phyloP scores from a whole-genome alignment of 2,329 filamentous ascomycete genomes.

The Xylaria hypoxylon region DNA sequence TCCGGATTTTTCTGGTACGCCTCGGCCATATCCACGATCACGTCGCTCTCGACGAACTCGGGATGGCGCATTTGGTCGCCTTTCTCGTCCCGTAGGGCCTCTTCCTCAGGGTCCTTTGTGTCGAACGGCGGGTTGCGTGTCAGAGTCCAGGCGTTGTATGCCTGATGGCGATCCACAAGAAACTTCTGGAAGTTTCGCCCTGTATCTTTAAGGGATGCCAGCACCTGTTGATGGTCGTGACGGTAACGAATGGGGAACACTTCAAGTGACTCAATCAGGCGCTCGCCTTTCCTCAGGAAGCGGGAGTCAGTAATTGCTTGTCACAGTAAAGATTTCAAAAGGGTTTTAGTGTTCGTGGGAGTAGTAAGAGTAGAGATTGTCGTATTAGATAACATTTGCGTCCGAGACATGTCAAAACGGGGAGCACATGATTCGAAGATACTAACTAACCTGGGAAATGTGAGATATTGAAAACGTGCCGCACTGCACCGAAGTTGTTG shows the following conservation, averaged over 20 bases:
- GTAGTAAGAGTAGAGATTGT: too few species aligned
- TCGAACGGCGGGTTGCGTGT: constrained; percentile 53
- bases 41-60: constrained; percentile 57
- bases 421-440: background rate
- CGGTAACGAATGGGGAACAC: constrained; percentile 56
- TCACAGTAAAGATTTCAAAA: background rate
- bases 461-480: constrained; percentile 53
- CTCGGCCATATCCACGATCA: constrained; percentile 58
- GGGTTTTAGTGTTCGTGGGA: background rate
- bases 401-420: background rate
- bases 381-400: background rate
- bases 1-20: constrained; percentile 55
- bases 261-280: constrained; percentile 53
- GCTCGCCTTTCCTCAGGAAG: constrained; percentile 44
- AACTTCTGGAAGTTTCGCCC: constrained; percentile 52
- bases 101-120: constrained; percentile 46
- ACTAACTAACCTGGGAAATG: constrained; percentile 50
- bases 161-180: constrained; percentile 53
- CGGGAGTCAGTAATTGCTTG: constrained; percentile 1
- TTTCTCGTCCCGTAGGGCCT: constrained; percentile 49
- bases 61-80: constrained; percentile 52
- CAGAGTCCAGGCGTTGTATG: constrained; percentile 58
- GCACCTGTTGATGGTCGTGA: constrained; percentile 52
- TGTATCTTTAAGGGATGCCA: constrained; percentile 50
- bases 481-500: constrained; percentile 53